Base-by-base conservation (phyloP, 352 stramenopile species). In the Thraustotheca clavata region DNA sequence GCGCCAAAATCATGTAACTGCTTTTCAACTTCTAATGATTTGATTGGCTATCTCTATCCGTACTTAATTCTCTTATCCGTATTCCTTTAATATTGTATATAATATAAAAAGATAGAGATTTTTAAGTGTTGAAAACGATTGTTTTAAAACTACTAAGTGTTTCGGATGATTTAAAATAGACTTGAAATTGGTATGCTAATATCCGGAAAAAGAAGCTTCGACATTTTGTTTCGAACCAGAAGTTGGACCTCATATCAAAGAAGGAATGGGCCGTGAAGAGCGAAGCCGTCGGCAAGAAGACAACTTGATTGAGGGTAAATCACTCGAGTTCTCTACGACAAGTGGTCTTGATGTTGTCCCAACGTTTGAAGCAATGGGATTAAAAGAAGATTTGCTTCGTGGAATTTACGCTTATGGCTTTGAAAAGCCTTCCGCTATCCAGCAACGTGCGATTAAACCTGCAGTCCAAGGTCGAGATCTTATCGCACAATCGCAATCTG, bases 371-470 rank as follows among this genome's bases (percentile, higher is more conserved):
- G 76, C 73, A 27, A 95, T 98, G 85, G 84, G 79, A 14, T 75
- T 97, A 43, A 97, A 96, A 57, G 87, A 97, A 62, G 87, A 97
- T 52, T 72, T 98, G 26, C 73, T 98, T 11, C 77, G 88, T 34
- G 90, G 91, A 35, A 91, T 98, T 36, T 94, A 92, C 73, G 81
- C 77, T 1, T 95, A 93, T 48, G 86, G 86, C 29, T 99, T 99
- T 71, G 96, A 99, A 75, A 97, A 96, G 70, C 97, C 96, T 6
- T 98, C 91, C 33, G 96, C 96, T 16, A 99, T 99, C 76, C 96
- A 99, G 80, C 96, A 99, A 72, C 83, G 96, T 22, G 96, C 96
- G 14, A 99, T 99, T 70, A 88, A 95, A 69, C 96, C 96, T 36
- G 98, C 98, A 47, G 79, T 98, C 16, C 77, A 94, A 43, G 96